phyloP scores from a whole-genome alignment of 2,329 filamentous ascomycete species.

The Trichoderma endophyticum region DNA sequence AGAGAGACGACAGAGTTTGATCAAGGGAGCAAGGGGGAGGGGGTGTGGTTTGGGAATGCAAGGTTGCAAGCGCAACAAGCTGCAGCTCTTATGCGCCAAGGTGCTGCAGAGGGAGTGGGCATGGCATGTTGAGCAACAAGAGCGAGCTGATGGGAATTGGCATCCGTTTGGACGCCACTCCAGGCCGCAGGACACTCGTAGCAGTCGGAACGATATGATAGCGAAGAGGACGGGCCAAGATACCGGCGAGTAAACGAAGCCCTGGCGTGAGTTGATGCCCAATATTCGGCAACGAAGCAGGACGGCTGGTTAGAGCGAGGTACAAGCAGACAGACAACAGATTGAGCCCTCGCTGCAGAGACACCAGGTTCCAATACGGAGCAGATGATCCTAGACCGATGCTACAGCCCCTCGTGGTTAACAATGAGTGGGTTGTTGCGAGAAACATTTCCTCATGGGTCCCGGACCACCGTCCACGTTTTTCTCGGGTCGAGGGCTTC shows the following conservation, averaged over 20 bases:
- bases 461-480: slow-evolving; percentile 14
- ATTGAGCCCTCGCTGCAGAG: background rate
- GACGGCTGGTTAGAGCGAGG: background rate
- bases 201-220: background rate
- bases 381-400: background rate
- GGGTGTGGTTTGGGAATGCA: slow-evolving; percentile 11
- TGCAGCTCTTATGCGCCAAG: slow-evolving; percentile 16
- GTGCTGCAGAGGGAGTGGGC: slow-evolving; percentile 7
- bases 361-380: background rate
- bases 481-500: background rate
- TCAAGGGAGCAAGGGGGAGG: slow-evolving; percentile 3
- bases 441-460: background rate
- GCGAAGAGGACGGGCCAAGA: background rate
- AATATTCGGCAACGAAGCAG: background rate
- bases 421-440: slow-evolving; percentile 2
- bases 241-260: background rate
- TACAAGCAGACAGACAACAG: background rate
- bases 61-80: slow-evolving; percentile 15
- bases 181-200: background rate
- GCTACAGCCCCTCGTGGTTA: background rate
- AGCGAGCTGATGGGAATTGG: slow-evolving; percentile 8
- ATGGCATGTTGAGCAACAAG: slow-evolving; percentile 10
- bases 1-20: slow-evolving; percentile 2
- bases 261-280: slow-evolving; percentile 2
- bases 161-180: slow-evolving; percentile 13